Conservation (phyloP, 495 filamentous ascomycete species). For the Talaromyces borbonicus region DNA sequence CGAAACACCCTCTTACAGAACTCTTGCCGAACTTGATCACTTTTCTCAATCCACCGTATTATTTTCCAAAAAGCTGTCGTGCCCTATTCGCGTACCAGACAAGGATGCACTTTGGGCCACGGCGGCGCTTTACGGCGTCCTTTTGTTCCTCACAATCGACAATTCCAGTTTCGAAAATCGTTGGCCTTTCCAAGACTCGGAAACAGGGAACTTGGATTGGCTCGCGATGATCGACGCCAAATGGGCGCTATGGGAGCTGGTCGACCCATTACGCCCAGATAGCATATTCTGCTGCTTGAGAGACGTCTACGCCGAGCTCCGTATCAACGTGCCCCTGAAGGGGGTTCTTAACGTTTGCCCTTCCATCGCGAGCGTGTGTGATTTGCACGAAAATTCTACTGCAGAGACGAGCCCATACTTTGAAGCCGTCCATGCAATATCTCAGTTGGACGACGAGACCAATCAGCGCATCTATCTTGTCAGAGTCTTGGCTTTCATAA, state of each 20-base stretch:
- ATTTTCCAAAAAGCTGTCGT: conserved; percentile 19
- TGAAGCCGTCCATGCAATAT: conserved; percentile 13
- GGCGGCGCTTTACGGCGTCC: conserved; percentile 25
- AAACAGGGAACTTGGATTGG: conserved; percentile 23
- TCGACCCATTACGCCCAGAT: conserved; percentile 25
- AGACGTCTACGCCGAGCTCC: conserved; percentile 12
- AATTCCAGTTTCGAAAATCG: conserved; percentile 24
- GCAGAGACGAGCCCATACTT: conserved; percentile 24
- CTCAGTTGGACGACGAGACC: not conserved
- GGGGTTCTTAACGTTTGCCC: not conserved
- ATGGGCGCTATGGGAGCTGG: conserved; percentile 22
- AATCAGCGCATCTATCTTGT: conserved; percentile 6
- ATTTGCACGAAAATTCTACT: not conserved
- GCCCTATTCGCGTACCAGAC: conserved; percentile 20
- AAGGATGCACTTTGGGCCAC: conserved; percentile 34
- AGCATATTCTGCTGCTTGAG: conserved; percentile 26
- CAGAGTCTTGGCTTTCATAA: conserved; percentile 14
- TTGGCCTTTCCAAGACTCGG: conserved; percentile 27
- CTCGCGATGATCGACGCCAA: conserved; percentile 24
- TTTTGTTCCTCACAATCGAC: conserved; percentile 23
- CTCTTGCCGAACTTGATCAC: conserved; percentile 24
- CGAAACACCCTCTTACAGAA: conserved; percentile 4
- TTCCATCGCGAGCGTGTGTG: not conserved
- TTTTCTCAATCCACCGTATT: conserved; percentile 21
- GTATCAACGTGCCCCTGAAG: conserved; percentile 4